phyloP scores from a whole-genome alignment of 805 yeast genomes.

The Ogataea polymorpha region DNA sequence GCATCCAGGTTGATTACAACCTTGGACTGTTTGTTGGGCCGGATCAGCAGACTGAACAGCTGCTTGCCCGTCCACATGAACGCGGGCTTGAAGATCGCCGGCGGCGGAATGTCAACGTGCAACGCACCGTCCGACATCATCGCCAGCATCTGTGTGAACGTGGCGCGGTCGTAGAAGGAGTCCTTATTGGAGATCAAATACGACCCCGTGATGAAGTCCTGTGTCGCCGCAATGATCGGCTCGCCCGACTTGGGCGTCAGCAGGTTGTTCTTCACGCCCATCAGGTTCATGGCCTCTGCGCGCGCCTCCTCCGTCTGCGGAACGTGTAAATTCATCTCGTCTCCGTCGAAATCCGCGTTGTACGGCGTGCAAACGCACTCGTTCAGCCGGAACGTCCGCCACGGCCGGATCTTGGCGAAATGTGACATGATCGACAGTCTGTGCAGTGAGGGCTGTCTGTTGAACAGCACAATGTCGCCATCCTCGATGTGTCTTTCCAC shows the following conservation, averaged over 20 bases:
- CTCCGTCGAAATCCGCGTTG: slow-evolving; percentile 99
- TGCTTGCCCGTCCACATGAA: slow-evolving; percentile 98
- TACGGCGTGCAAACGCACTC: slow-evolving; percentile 99
- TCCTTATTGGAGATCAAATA: slow-evolving; percentile 91
- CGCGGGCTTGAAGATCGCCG: slow-evolving; percentile 85
- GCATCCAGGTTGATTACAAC: slow-evolving; percentile 92
- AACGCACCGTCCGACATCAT: slow-evolving; percentile 94
- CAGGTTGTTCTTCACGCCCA: slow-evolving; percentile 96
- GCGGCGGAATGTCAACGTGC: slow-evolving; percentile 94
- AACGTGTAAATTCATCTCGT: slow-evolving; percentile 97
- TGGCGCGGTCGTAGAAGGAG: slow-evolving; percentile 84
- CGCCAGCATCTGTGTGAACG: slow-evolving; percentile 74
- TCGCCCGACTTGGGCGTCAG: slow-evolving; percentile 98
- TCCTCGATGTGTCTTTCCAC: slow-evolving; percentile 97
- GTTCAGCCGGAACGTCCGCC: slow-evolving; percentile 95
- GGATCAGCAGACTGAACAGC: slow-evolving; percentile 81
- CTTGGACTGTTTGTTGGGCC: slow-evolving; percentile 71
- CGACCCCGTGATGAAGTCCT: slow-evolving; percentile 97
- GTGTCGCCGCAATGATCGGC: slow-evolving; percentile 99
- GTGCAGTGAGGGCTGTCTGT: slow-evolving; percentile 97
- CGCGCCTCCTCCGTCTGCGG: slow-evolving; percentile 99
- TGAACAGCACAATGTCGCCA: slow-evolving; percentile 93
- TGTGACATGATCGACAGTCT: slow-evolving; percentile 91
- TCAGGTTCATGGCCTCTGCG: slow-evolving; percentile 95
- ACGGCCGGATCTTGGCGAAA: slow-evolving; percentile 93